A percentile compares a stretch with the other conserved stretches of the same genome.
These are phyloP conservation scores for Stipa capillata DNA, from an alignment of 176 grass and related monocot genomes.

Conservation along the genomic window DNA sequence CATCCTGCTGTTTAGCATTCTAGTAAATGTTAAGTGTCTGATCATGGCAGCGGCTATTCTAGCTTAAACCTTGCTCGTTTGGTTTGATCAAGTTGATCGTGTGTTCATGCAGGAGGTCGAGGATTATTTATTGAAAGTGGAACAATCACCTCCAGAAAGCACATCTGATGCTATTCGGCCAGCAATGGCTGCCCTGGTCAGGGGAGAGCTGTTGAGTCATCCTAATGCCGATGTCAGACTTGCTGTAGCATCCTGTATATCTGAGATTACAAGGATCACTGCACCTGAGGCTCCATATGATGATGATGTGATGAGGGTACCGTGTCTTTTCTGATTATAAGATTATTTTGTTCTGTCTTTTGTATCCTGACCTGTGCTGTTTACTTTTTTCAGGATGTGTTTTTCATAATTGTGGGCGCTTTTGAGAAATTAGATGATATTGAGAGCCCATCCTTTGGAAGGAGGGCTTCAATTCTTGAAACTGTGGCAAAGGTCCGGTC, in stretches of 20 bases:
- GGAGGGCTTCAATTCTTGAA: constrained; percentile 77
- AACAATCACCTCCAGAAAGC: constrained; percentile 53
- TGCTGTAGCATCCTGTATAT: constrained; percentile 67
- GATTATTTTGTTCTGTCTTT: constrained; percentile 3
- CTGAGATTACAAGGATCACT: constrained; percentile 85
- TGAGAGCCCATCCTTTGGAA: constrained; percentile 33
- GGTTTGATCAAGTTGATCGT: background rate
- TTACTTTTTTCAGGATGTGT: constrained; percentile 53
- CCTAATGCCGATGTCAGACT: constrained; percentile 37
- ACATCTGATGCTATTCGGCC: constrained; percentile 42
- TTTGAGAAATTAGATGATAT: constrained; percentile 65
- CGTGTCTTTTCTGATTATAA: background rate
- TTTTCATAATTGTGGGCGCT: constrained; percentile 62
- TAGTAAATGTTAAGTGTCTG: background rate
- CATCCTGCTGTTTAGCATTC: background rate
- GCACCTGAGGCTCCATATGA: constrained; percentile 87
- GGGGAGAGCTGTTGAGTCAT: constrained; percentile 44
- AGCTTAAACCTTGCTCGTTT: background rate
- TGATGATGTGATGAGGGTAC: constrained; percentile 77
- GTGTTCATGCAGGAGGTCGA: constrained; percentile 57
- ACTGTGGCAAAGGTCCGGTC: constrained; percentile 85
- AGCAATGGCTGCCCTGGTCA: constrained; percentile 52
- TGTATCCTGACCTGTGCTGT: background rate
- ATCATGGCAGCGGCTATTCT: background rate
- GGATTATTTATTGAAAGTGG: constrained; percentile 46